Evolutionary conservation across 129 eudicot genomes (phyloP), one percentile per base, ranked within the genome.

Genomic region (Apium graveolens): DNA sequence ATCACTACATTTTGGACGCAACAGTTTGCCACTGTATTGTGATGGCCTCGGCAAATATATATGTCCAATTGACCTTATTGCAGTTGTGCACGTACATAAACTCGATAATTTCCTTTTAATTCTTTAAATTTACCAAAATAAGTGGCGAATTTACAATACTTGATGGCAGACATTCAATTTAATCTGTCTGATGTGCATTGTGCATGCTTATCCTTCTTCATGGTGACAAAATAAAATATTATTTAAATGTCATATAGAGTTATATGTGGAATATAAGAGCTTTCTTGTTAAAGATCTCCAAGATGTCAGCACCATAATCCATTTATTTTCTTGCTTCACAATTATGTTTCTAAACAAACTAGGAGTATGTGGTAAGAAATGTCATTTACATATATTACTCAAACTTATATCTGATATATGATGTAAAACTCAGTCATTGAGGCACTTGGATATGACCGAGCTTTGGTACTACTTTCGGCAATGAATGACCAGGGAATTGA

Each of bases 401-500:
- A 7, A 57, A 20, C 32, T 60, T 57, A 3, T 45, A 43, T 46
- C 18, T 46, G 5, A 46, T 46, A 46, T 46, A 14, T 45, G 45
- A 12, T 43, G 45, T 0, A 43, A 43, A 93, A 91, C 83, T 89
- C 96, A 3, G 90, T 82, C 4, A 82, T 92, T 16, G 95, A 93
- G 83, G 98, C 89, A 8, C 91, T 93, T 7, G 41, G 87, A 26
- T 88, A 84, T 76, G 95, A 97, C 44, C 85, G 86, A 35, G 88
- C n/a, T 88, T 42, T 93, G 82, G 88, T 93, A 24, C 34, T 91
- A 70, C 83, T 93, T 70, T 97, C 98, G 5, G 87, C 91, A 43
- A 86, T 87, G 92, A 89, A 91, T 27, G 98, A 91, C 46, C 97
- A 93, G 85, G 98, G 98, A 20, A 55, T 91, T 82, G 89, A 89